Evolutionary conservation across 192 early-diverging fungal species (phyloP).

Genomic region (Backusella mclennaniae): DNA sequence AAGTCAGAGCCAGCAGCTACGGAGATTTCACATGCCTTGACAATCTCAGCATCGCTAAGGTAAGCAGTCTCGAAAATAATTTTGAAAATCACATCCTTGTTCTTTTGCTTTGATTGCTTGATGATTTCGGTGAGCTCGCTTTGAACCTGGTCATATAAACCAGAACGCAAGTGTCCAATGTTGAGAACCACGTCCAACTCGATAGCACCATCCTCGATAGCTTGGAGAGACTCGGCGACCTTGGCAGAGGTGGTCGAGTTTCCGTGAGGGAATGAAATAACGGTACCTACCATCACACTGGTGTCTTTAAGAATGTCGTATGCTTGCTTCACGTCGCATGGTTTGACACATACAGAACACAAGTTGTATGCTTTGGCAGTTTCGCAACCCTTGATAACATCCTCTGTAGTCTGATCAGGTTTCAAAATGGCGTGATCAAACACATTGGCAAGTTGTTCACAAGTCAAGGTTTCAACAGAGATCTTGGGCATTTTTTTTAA

Average conservation of each 20-base stretch:
- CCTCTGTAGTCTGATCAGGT: slow-evolving; percentile 50
- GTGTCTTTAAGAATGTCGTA: slow-evolving; percentile 36
- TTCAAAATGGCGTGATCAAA: slow-evolving; percentile 61
- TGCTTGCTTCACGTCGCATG: slow-evolving; percentile 58
- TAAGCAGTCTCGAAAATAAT: slow-evolving; percentile 63
- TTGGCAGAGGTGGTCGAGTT: slow-evolving; percentile 50
- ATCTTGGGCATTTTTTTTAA: not conserved
- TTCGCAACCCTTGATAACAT: slow-evolving; percentile 52
- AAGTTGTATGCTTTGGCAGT: slow-evolving; percentile 49
- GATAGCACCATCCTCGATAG: slow-evolving; percentile 55
- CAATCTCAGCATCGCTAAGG: slow-evolving; percentile 53
- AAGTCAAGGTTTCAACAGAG: slow-evolving; percentile 40
- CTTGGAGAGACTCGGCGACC: slow-evolving; percentile 50
- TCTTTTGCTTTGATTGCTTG: slow-evolving; percentile 37
- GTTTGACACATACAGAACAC: slow-evolving; percentile 59
- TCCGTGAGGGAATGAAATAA: slow-evolving; percentile 62
- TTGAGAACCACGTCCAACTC: slow-evolving; percentile 63
- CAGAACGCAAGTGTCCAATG: slow-evolving; percentile 52
- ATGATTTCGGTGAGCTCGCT: slow-evolving; percentile 44
- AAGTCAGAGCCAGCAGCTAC: slow-evolving; percentile 56
- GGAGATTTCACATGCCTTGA: slow-evolving; percentile 38
- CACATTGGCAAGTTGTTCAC: slow-evolving; percentile 49
- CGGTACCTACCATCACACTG: slow-evolving; percentile 55
- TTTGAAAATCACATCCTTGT: slow-evolving; percentile 49
- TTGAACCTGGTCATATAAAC: slow-evolving; percentile 38